Evolutionary conservation across 805 yeast species (phyloP).

Genomic region (Yarrowia deformans): DNA sequence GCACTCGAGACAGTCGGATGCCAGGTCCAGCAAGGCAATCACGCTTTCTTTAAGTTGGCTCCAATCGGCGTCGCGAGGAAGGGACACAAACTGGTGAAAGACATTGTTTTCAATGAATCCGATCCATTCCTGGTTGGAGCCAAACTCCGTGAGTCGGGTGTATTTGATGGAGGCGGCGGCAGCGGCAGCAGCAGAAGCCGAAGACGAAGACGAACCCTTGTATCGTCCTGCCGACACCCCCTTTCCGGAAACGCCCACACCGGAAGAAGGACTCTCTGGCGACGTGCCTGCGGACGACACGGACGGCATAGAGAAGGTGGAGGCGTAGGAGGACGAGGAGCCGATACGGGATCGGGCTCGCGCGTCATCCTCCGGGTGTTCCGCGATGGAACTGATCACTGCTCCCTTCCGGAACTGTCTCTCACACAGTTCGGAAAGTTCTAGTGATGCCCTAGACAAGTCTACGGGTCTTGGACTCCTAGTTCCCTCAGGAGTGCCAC

Average conservation of each 20-base stretch:
- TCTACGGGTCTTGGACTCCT: constrained; percentile 35
- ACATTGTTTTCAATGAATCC: constrained; percentile 37
- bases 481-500: constrained; percentile 39
- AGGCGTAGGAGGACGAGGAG: constrained; percentile 34
- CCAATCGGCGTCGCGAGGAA: constrained; percentile 33
- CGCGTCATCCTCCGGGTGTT: constrained; percentile 16
- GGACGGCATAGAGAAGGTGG: constrained; percentile 37
- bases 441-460: constrained; percentile 40
- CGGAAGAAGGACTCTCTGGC: constrained; percentile 25
- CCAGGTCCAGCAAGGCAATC: constrained; percentile 32
- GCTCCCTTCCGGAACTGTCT: constrained; percentile 39
- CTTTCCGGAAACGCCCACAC: constrained; percentile 5
- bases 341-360: constrained; percentile 28
- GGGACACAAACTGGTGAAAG: constrained; percentile 35
- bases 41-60: constrained; percentile 35
- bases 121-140: constrained; percentile 35
- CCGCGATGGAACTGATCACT: constrained; percentile 38
- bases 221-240: background rate
- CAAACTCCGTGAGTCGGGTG: constrained; percentile 28
- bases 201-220: background rate
- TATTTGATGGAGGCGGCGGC: constrained; percentile 23
- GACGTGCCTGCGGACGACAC: constrained; percentile 35
- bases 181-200: constrained; percentile 12
- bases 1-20: constrained; percentile 38
- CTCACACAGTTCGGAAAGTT: constrained; percentile 39